Base-by-base conservation (phyloP, 768 basidiomycete species). In the Auriscalpium microsporum region DNA sequence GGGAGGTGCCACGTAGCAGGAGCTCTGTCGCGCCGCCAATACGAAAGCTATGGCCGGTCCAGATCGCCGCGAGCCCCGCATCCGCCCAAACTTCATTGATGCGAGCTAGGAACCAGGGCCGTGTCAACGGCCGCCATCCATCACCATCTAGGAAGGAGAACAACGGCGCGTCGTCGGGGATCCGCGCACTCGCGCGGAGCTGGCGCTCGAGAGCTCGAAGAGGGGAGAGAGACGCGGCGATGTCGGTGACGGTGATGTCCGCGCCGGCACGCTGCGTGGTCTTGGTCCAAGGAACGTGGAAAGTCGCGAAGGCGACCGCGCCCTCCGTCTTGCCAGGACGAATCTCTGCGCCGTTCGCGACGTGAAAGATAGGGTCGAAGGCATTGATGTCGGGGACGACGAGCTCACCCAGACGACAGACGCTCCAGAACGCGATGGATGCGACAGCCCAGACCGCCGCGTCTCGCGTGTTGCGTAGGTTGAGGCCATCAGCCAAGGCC, bases 21-120 rank as follows among this genome's bases (percentile, higher is more conserved):
- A 65, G 52, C 34, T 59, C 55, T 0, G 61, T 63, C 2, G 65
- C 55, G 17, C 65, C 65, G 4, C 65, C 65, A 34, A 65, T 65
- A 13, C 65, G 55, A 60, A 64, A 65, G 21, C 48, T 52, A 35
- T 64, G 63, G 0, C 65, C 65, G 10, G 54, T 45, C n/a, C n/a
- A 13, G 1, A 56, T 17, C 10, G 17, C 11, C 8, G 10, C 35
- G 9, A 55, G 38, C 16, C 52, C 52, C 6, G 45, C 28, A 11
- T 10, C n/a, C 2, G 6, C 17, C 60, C 60, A 62, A 17, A 63
- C 47, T 17, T 46, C 34, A 40, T 62, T 62, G 46, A 60, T 59
- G 10, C 49, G 21, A 11, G 19, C 19, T 8, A 62, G 16, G 53
- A 63, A 63, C 52, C 11, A 45, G 11, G 16, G 40, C 40, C 44